Evolutionary conservation across 1,284 basidiomycete species (phyloP).

Genomic region (Melampsora americana): DNA sequence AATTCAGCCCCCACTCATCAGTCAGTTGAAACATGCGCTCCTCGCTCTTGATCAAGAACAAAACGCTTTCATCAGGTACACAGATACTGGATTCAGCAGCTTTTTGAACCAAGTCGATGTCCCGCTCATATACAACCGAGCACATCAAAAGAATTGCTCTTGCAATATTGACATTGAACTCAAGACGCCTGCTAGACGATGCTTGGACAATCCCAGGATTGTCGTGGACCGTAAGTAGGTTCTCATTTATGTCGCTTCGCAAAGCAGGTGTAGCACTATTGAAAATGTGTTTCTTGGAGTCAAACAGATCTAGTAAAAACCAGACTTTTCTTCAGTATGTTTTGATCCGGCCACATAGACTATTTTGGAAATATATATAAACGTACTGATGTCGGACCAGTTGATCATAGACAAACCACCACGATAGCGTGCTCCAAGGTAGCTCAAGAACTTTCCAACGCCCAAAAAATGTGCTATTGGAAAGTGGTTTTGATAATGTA

Average conservation of each 20-base stretch:
- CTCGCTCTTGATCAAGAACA: slow-evolving; percentile 19
- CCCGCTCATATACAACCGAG: slow-evolving; percentile 20
- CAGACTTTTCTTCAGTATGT: not conserved
- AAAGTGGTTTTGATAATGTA: not conserved
- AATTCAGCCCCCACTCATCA: slow-evolving; percentile 13
- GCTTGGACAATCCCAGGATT: not conserved
- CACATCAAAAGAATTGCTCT: slow-evolving; percentile 26
- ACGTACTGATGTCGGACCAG: slow-evolving; percentile 34
- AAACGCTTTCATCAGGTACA: not conserved
- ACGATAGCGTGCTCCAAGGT: slow-evolving; percentile 19
- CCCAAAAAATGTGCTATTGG: slow-evolving; percentile 18
- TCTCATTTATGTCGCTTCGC: not conserved
- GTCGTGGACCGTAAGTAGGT: not conserved
- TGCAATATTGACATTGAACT: slow-evolving; percentile 16
- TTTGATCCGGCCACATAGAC: not conserved
- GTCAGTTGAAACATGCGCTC: slow-evolving; percentile 1
- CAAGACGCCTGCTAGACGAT: not conserved
- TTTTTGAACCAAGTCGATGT: not conserved
- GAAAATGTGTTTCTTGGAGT: not conserved
- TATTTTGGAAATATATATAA: too few species aligned
- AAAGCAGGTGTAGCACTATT: not conserved
- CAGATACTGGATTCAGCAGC: not conserved
- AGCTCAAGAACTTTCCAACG: slow-evolving; percentile 20
- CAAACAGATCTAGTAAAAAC: not conserved
- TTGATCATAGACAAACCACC: slow-evolving; percentile 33